Evolutionary conservation across 2,329 filamentous ascomycete species (phyloP).

Genomic region (Apiospora saccharicola): DNA sequence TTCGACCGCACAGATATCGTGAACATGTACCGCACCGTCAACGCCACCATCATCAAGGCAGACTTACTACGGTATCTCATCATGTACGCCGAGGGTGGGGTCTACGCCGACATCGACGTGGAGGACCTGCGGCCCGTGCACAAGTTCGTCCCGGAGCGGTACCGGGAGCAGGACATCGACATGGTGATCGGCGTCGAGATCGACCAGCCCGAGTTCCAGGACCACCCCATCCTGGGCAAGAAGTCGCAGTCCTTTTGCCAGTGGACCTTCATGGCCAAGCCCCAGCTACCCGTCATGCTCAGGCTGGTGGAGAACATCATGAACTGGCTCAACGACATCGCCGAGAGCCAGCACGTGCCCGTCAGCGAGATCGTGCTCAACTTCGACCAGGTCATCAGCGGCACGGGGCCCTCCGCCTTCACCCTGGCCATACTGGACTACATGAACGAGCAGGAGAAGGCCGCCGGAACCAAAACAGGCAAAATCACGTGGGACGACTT

Average conservation of each 20-base stretch:
- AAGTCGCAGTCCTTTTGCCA: conserved; percentile 78
- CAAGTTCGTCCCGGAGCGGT: conserved; percentile 69
- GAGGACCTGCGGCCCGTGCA: conserved; percentile 49
- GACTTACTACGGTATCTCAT: conserved; percentile 72
- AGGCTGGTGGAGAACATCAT: conserved; percentile 73
- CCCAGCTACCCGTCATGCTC: conserved; percentile 72
- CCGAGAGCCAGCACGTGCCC: conserved; percentile 63
- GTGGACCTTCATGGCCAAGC: conserved; percentile 78
- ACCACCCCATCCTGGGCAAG: conserved; percentile 70
- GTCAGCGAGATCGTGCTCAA: conserved; percentile 70
- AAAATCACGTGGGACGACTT: conserved; percentile 71
- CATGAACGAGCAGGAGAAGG: conserved; percentile 58
- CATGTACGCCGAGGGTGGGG: conserved; percentile 71
- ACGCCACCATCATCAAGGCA: conserved; percentile 71
- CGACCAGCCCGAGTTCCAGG: conserved; percentile 69
- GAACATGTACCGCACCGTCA: conserved; percentile 65
- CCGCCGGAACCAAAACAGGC: not conserved
- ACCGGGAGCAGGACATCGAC: conserved; percentile 69
- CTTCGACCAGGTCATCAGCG: conserved; percentile 76
- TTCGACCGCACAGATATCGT: conserved; percentile 73
- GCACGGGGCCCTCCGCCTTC: conserved; percentile 76
- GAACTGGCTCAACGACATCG: conserved; percentile 67
- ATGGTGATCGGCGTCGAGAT: conserved; percentile 77
- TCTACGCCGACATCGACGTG: conserved; percentile 55
- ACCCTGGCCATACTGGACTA: conserved; percentile 70